These are phyloP conservation scores for Pugionium cornutum DNA, from an alignment of 345 rosid genomes.

Conservation along the genomic window DNA sequence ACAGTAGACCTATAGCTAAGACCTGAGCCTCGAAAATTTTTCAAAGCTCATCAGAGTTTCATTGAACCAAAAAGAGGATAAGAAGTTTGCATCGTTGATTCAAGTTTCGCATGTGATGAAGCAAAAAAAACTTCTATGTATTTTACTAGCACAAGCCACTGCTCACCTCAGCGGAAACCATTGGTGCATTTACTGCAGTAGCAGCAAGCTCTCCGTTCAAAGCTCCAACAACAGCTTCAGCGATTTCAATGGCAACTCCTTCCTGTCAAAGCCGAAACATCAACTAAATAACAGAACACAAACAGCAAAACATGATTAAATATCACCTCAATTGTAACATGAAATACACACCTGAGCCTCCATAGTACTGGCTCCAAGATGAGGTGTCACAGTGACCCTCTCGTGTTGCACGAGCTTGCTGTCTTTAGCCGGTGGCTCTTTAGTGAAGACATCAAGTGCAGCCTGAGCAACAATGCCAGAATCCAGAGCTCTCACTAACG, in stretches of 20 bases:
- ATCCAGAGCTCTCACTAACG: slow-evolving; percentile 75
- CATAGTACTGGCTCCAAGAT: slow-evolving; percentile 84
- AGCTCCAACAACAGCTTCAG: slow-evolving; percentile 85
- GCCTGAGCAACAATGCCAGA: slow-evolving; percentile 88
- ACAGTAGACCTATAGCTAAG: background rate
- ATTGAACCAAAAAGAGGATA: background rate
- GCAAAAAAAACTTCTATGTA: background rate
- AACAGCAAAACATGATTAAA: background rate
- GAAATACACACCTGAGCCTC: slow-evolving; percentile 70
- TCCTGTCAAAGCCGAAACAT: slow-evolving; percentile 46
- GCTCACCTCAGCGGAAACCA: slow-evolving; percentile 84
- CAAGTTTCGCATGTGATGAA: background rate
- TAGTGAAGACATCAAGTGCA: slow-evolving; percentile 76
- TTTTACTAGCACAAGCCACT: background rate
- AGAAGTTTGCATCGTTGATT: slow-evolving; percentile 1
- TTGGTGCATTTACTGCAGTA: slow-evolving; percentile 85
- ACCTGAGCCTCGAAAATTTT: background rate
- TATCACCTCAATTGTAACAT: background rate
- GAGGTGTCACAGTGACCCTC: slow-evolving; percentile 74
- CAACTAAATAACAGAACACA: slow-evolving; percentile 20
- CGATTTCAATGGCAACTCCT: slow-evolving; percentile 85
- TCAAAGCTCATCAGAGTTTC: background rate
- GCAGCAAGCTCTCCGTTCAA: slow-evolving; percentile 80
- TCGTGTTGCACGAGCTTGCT: slow-evolving; percentile 72
- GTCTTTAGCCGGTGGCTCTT: slow-evolving; percentile 68